Conservation (phyloP, 768 basidiomycete species). For the Lyophyllum decastes region DNA sequence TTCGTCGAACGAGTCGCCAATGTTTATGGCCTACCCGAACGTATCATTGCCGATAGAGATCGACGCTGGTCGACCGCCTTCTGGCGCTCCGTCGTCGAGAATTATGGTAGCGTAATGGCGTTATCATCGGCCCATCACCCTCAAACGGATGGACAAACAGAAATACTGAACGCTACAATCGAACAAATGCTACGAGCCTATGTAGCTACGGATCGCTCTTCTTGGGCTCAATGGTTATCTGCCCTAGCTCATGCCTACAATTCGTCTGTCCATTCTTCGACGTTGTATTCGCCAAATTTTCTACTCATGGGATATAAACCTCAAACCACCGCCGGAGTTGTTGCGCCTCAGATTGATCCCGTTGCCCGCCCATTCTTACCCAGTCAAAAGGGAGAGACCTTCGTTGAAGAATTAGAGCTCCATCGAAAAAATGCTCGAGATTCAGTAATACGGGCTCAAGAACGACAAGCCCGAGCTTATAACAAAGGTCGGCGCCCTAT, state of each 20-base stretch:
- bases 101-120: not conserved
- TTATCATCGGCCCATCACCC: slow-evolving; percentile 22
- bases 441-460: not conserved
- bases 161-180: slow-evolving; percentile 1
- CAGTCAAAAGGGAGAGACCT: not conserved
- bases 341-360: not conserved
- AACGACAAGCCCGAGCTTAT: not conserved
- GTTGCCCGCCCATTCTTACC: not conserved
- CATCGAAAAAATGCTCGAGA: not conserved
- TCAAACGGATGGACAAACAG: slow-evolving; percentile 36
- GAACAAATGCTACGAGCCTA: slow-evolving; percentile 27
- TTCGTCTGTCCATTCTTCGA: slow-evolving; percentile 24
- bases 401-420: not conserved
- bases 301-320: slow-evolving; percentile 30
- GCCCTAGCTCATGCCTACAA: slow-evolving; percentile 32
- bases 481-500: slow-evolving; percentile 5
- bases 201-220: slow-evolving; percentile 19
- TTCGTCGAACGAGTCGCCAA: not conserved
- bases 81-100: slow-evolving; percentile 6
- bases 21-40: not conserved
- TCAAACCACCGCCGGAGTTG: not conserved
- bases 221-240: slow-evolving; percentile 28
- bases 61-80: not conserved
- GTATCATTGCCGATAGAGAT: not conserved
- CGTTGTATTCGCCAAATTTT: slow-evolving; percentile 24